A percentile compares a stretch with the other conserved stretches of the same genome.
These are phyloP conservation scores for Tolypocladium amazonense DNA, from an alignment of 2,329 filamentous ascomycete genomes.

Conservation along the genomic window DNA sequence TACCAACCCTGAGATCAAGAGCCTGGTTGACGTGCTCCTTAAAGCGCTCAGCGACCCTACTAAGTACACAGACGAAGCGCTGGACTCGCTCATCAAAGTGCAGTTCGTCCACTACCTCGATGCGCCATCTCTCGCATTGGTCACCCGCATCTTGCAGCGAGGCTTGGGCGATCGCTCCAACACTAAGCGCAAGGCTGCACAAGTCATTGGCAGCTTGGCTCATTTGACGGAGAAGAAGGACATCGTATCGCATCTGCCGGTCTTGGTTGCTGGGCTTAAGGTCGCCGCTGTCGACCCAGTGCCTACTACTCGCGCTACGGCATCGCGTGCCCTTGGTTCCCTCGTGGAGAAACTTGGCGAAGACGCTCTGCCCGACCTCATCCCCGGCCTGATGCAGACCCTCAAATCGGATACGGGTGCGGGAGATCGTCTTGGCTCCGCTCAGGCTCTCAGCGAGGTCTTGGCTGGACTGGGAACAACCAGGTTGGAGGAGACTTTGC, in stretches of 20 bases:
- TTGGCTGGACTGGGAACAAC: constrained; percentile 88
- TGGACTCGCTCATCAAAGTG: constrained; percentile 94
- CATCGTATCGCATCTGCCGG: constrained; percentile 78
- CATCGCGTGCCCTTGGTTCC: constrained; percentile 89
- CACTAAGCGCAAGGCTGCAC: constrained; percentile 91
- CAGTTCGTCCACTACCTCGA: constrained; percentile 98
- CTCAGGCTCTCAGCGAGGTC: constrained; percentile 92
- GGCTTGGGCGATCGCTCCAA: constrained; percentile 83
- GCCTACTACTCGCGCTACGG: constrained; percentile 89
- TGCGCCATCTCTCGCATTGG: constrained; percentile 85
- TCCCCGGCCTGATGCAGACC: constrained; percentile 93
- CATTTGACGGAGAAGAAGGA: constrained; percentile 96
- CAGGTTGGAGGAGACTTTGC: constrained; percentile 87
- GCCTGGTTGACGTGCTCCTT: constrained; percentile 78
- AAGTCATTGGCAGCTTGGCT: constrained; percentile 95
- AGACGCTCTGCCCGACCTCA: constrained; percentile 91
- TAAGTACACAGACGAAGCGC: constrained; percentile 88
- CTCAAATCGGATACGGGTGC: constrained; percentile 96
- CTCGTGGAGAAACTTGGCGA: constrained; percentile 98
- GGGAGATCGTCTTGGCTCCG: constrained; percentile 89
- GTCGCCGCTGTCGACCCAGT: constrained; percentile 89
- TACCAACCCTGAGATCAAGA: constrained; percentile 93
- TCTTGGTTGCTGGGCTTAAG: constrained; percentile 83
- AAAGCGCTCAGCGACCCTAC: constrained; percentile 97
- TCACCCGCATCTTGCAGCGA: constrained; percentile 90